Evolutionary conservation across 2,329 filamentous ascomycete genomes (phyloP).

Genomic region (Talaromyces verruculosus): DNA sequence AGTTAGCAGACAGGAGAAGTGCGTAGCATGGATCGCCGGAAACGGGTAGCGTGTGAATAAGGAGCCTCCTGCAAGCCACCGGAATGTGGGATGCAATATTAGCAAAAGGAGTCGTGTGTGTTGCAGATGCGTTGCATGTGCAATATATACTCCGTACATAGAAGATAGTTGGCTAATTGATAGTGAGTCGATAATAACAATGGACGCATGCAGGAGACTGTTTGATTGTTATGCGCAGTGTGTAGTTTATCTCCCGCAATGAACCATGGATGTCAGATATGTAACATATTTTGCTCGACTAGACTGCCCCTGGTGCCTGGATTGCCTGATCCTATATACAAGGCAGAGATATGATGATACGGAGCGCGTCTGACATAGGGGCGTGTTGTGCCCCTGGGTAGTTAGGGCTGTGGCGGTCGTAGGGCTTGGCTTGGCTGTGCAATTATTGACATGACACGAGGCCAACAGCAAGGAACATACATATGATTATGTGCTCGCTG

Average conservation of each 20-base stretch:
- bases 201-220: background rate
- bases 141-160: background rate
- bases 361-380: slow-evolving; percentile 1
- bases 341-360: background rate
- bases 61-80: slow-evolving; percentile 15
- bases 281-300: background rate
- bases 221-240: background rate
- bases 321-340: background rate
- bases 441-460: slow-evolving; percentile 1
- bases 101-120: background rate
- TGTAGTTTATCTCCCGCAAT: background rate
- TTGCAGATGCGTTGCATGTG: slow-evolving; percentile 11
- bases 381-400: background rate
- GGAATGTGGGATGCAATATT: slow-evolving; percentile 23
- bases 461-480: background rate
- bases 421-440: slow-evolving; percentile 5
- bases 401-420: background rate
- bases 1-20: background rate
- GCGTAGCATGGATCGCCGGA: background rate
- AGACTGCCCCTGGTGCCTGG: background rate
- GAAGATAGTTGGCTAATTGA: no score
- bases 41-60: background rate
- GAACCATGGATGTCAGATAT: background rate
- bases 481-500: background rate
- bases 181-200: background rate